Base-by-base conservation (phyloP, 352 stramenopile genomes). In the Phytophthora tubulina region DNA sequence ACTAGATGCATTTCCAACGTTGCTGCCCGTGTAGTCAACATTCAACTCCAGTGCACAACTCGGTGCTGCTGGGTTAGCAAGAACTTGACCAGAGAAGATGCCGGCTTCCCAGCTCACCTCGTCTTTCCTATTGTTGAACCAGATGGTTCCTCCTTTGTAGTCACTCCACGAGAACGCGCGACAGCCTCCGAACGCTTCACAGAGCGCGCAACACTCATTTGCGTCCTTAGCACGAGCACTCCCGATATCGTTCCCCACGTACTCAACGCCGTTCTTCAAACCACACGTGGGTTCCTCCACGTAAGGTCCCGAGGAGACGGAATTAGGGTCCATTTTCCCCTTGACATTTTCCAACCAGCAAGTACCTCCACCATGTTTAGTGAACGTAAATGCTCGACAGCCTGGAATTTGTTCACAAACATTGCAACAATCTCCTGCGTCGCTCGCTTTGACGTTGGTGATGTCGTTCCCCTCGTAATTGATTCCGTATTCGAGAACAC, bases 111-210 rank as follows among this genome's bases (percentile, higher is more conserved):
- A 68, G 17, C 4, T 52, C 14, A 76, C 56, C 6, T 63, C 44
- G 14, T 67, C 71, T 58, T 75, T 73, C n/a, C 71, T 66, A 41
- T 76, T 84, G 51, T 85, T 85, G 49, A 86, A 70, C 52, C 62
- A 91, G 50, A 82, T 90, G 3, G 79, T 90, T 31, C 83, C 85
- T 13, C 84, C 84, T 53, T 84, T 72, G 52, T 73, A 69, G 30
- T 65, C 71, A 32, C 32, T 89, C 82, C 82, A 92, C 3, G 81
- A 75, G 64, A 88, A 91, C 5, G 78, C 81, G 21, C 68, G 60
- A 50, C 79, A 86, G 8, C 71, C 72, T 10, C 49, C 44, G 39
- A 77, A 82, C 0, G 4, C 38, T 53, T 78, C 58, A 68, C 73
- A 80, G 6, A 75, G 56, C 1, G 54, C 49, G 45, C 73, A 80